These are phyloP conservation scores for Barnettozyma vustinii DNA, from an alignment of 805 yeast species.

Conservation along the genomic window DNA sequence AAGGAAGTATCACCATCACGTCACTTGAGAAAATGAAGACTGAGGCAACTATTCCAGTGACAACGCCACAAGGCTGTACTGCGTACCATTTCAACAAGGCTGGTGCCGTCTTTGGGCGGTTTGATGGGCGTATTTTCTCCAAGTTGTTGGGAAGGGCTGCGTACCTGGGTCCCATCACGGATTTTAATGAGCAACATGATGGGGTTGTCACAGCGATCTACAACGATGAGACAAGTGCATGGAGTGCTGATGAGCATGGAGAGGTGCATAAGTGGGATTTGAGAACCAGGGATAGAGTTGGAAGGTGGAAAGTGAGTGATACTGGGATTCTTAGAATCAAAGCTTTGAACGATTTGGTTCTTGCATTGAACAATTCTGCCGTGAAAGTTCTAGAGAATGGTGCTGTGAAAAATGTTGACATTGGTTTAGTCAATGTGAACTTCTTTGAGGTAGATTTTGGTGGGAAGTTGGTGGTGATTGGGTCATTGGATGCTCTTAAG, in stretches of 20 bases:
- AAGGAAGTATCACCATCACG: slow-evolving; percentile 14
- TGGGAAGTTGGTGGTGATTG: slow-evolving; percentile 14
- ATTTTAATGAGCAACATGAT: slow-evolving; percentile 9
- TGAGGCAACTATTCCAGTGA: slow-evolving; percentile 17
- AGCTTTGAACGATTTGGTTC: slow-evolving; percentile 8
- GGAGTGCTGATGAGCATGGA: slow-evolving; percentile 22
- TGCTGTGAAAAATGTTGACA: slow-evolving; percentile 1
- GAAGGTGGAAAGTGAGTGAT: slow-evolving; percentile 5
- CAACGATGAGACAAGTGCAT: slow-evolving; percentile 14
- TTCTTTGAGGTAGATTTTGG: slow-evolving; percentile 24
- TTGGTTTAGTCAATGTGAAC: background rate
- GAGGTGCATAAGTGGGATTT: slow-evolving; percentile 14
- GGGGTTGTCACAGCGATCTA: slow-evolving; percentile 14
- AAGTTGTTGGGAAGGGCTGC: slow-evolving; percentile 15
- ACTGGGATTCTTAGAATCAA: slow-evolving; percentile 7
- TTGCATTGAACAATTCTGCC: slow-evolving; percentile 8
- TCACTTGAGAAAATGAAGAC: slow-evolving; percentile 13
- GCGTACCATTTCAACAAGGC: slow-evolving; percentile 11
- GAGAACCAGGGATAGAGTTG: slow-evolving; percentile 8
- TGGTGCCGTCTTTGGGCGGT: slow-evolving; percentile 17
- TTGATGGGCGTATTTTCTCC: slow-evolving; percentile 15
- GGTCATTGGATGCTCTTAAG: slow-evolving; percentile 3
- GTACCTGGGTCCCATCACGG: slow-evolving; percentile 10
- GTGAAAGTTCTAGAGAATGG: background rate
- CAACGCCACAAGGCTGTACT: slow-evolving; percentile 17